phyloP scores from a whole-genome alignment of 2,329 filamentous ascomycete species.

The Xylaria sp. region DNA sequence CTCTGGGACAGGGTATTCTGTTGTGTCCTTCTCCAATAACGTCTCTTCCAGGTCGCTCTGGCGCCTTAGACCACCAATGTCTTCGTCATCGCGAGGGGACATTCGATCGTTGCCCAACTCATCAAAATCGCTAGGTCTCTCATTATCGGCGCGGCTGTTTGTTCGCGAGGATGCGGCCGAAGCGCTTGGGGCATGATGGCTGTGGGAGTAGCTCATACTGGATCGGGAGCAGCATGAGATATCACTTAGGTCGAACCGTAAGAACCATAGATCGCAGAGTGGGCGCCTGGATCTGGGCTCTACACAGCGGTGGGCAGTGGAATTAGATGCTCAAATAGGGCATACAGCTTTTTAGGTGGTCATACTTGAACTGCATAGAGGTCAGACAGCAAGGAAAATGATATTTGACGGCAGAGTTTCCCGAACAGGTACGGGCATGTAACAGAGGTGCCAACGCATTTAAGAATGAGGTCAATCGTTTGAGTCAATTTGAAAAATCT shows the following conservation, averaged over 20 bases:
- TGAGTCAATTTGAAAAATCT: constrained; percentile 1
- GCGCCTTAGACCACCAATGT: constrained; percentile 48
- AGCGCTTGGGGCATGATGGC: constrained; percentile 32
- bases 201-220: constrained; percentile 43
- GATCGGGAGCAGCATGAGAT: constrained; percentile 21
- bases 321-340: constrained; percentile 12
- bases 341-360: constrained; percentile 15
- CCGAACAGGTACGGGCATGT: background rate
- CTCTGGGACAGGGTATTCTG: constrained; percentile 48
- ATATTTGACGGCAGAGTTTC: constrained; percentile 7
- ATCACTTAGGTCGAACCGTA: constrained; percentile 12
- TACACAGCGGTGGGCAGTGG: background rate
- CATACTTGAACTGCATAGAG: constrained; percentile 8
- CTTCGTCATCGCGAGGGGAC: constrained; percentile 49
- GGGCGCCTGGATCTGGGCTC: background rate
- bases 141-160: constrained; percentile 51
- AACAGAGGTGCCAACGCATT: constrained; percentile 15
- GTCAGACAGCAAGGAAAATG: constrained; percentile 3
- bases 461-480: constrained; percentile 12
- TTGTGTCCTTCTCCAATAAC: constrained; percentile 50
- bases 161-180: constrained; percentile 52
- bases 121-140: constrained; percentile 44
- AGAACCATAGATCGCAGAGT: background rate
- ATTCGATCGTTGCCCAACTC: constrained; percentile 48
- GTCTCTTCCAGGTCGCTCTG: constrained; percentile 56